Conservation (phyloP, 129 eudicot species). For the Lactuca sativa region DNA sequence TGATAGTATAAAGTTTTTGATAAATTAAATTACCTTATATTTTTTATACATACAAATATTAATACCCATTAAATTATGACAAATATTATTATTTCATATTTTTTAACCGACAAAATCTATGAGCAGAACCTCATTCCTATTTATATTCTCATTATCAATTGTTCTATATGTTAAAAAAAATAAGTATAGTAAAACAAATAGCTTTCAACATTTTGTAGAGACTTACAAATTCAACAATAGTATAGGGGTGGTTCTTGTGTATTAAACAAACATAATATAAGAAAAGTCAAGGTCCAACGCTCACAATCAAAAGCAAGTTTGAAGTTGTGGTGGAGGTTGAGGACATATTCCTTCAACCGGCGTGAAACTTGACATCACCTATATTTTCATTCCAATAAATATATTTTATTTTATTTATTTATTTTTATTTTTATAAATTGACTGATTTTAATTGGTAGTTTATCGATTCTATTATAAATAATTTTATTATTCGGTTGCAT, state of each 20-base stretch:
- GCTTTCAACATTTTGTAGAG: not conserved
- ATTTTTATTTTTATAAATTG: not conserved
- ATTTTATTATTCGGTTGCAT: not conserved
- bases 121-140: too few species aligned
- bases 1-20: too few species aligned
- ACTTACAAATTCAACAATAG: not conserved
- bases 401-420: not conserved
- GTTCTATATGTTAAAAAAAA: too few species aligned
- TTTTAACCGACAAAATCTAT: too few species aligned
- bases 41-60: too few species aligned
- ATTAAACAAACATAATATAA: not conserved
- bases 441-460: not conserved
- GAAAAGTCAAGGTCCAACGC: slow-evolving; percentile 23
- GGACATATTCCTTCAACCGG: slow-evolving; percentile 29
- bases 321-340: slow-evolving; percentile 24
- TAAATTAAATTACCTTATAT: too few species aligned
- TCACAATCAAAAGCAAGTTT: slow-evolving; percentile 20
- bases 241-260: not conserved
- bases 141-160: too few species aligned
- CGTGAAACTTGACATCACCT: slow-evolving; percentile 42
- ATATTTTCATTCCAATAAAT: not conserved
- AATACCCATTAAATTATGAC: too few species aligned
- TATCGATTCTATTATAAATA: not conserved
- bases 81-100: too few species aligned
- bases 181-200: too few species aligned